Conservation (phyloP, 345 rosid genomes). For the Lumnitzera racemosa region DNA sequence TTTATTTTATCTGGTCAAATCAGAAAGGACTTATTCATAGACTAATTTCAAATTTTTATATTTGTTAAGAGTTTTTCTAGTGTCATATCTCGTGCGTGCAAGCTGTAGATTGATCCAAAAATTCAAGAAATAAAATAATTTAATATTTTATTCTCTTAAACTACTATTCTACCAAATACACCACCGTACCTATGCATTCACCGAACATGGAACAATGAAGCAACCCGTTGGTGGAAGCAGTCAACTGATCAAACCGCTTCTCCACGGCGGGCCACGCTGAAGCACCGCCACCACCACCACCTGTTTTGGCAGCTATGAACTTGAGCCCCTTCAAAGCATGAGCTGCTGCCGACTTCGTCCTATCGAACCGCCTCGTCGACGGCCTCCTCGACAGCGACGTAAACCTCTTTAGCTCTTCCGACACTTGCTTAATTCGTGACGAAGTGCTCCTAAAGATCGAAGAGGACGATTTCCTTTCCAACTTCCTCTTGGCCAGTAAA, state of each 20-base stretch:
- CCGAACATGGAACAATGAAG: slow-evolving; percentile 58
- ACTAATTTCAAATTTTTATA: too few relatives aligned
- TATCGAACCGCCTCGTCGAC: slow-evolving; percentile 34
- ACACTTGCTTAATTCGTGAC: slow-evolving; percentile 56
- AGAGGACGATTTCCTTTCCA: slow-evolving; percentile 47
- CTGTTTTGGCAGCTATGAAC: slow-evolving; percentile 58
- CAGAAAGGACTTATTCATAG: too few relatives aligned
- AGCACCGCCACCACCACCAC: slow-evolving; percentile 22
- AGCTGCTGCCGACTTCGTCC: slow-evolving; percentile 66
- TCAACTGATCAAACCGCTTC: slow-evolving; percentile 47
- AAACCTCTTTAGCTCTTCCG: slow-evolving; percentile 67
- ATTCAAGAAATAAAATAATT: neutral
- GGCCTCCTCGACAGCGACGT: slow-evolving; percentile 47
- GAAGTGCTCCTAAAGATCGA: slow-evolving; percentile 56
- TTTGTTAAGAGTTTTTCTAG: too few relatives aligned
- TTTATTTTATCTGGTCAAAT: too few relatives aligned
- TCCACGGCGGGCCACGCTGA: slow-evolving; percentile 69
- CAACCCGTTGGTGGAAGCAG: slow-evolving; percentile 41
- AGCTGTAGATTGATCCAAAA: too few relatives aligned
- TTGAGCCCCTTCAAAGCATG: slow-evolving; percentile 83
- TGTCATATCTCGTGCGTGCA: too few relatives aligned
- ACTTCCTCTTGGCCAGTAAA: slow-evolving; percentile 52
- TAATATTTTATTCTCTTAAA: neutral
- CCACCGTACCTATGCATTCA: slow-evolving; percentile 64
- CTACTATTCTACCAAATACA: too few relatives aligned